Conservation (phyloP, 129 eudicot genomes). For the sunflower (Helianthus annuus) region DNA sequence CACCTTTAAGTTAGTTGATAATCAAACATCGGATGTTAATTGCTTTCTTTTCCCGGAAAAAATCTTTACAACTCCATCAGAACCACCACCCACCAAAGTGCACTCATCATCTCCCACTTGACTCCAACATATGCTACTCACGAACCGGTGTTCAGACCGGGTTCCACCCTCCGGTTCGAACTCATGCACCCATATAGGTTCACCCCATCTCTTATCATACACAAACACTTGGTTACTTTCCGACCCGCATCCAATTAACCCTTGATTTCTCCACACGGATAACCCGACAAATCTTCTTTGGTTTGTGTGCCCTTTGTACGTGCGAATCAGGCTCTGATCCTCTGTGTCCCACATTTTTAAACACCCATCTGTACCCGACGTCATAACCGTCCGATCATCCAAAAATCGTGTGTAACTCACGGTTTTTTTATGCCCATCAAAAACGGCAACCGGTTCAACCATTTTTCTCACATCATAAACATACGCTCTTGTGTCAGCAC, state of each 20-base stretch:
- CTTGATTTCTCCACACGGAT: constrained; percentile 65
- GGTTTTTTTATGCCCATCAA: constrained; percentile 57
- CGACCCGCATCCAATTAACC: constrained; percentile 70
- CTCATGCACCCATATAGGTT: constrained; percentile 75
- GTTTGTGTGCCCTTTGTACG: constrained; percentile 61
- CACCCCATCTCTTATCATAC: constrained; percentile 79
- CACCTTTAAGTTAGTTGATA: constrained; percentile 18
- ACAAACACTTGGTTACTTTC: constrained; percentile 68
- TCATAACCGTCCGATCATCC: constrained; percentile 49
- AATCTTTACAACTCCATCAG: constrained; percentile 69
- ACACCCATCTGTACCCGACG: constrained; percentile 72
- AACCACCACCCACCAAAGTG: constrained; percentile 75
- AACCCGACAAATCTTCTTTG: constrained; percentile 66
- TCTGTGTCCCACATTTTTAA: constrained; percentile 65
- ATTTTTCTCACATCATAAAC: constrained; percentile 57
- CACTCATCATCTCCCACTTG: constrained; percentile 66
- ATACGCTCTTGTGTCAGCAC: constrained; percentile 66
- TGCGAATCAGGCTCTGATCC: constrained; percentile 42
- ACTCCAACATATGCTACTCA: constrained; percentile 81
- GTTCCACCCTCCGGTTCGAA: constrained; percentile 39
- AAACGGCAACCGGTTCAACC: constrained; percentile 39
- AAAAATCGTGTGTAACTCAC: constrained; percentile 58
- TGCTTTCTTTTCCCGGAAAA: constrained; percentile 52
- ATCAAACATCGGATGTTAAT: constrained; percentile 3
- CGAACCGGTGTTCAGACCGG: constrained; percentile 42